Percentiles rank a stretch among this genome's conserved stretches.
Conservation (phyloP, 768 basidiomycete genomes). For the Serendipita sp. region DNA sequence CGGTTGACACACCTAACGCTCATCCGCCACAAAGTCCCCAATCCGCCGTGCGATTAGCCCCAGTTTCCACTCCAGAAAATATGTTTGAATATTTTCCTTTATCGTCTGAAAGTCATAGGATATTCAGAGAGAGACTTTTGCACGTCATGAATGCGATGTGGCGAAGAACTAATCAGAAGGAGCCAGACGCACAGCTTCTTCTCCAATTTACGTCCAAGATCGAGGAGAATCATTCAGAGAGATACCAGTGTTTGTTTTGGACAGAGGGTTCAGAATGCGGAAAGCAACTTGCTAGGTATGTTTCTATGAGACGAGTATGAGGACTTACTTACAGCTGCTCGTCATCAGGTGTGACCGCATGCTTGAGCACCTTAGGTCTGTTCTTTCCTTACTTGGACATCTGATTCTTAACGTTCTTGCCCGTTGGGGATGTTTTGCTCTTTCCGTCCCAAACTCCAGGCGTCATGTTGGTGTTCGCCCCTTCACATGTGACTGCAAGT, state of each 20-base stretch:
- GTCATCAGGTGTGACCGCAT: neutral
- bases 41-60: neutral
- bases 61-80: neutral
- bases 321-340: neutral
- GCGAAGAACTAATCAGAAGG: neutral
- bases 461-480: constrained; percentile 5
- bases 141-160: neutral
- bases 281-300: neutral
- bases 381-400: neutral
- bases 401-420: neutral
- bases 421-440: neutral
- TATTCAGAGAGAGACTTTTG: neutral
- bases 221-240: neutral
- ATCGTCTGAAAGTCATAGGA: neutral
- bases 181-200: neutral
- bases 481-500: neutral
- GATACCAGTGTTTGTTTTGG: neutral
- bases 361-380: constrained; percentile 3
- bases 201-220: constrained; percentile 1
- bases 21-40: too few relatives aligned
- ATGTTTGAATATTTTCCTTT: neutral
- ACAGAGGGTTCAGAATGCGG: neutral
- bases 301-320: neutral
- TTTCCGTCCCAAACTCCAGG: neutral
- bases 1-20: too few relatives aligned